Percentiles rank a stretch among this genome's conserved stretches.
Conservation (phyloP, 352 stramenopile genomes). For the Globisporangium acanthophoron region DNA sequence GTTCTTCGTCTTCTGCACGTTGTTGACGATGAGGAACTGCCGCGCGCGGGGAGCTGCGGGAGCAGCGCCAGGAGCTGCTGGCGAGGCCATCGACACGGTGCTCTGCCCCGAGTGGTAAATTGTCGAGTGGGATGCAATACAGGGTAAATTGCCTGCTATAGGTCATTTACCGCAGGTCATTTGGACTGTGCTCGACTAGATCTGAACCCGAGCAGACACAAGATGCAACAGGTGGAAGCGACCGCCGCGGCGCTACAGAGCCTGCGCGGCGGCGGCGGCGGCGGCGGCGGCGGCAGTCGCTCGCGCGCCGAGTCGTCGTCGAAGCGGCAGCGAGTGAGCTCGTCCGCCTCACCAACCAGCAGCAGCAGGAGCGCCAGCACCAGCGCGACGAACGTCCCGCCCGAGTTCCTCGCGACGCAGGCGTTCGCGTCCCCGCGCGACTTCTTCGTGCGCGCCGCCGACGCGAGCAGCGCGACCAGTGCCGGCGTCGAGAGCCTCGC, state of each 20-base stretch:
- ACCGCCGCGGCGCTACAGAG: conserved; percentile 4
- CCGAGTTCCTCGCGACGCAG: conserved; percentile 33
- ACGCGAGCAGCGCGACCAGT: background rate
- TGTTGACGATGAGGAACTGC: conserved; percentile 89
- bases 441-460: conserved; percentile 31
- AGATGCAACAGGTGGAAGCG: background rate
- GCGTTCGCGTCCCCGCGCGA: conserved; percentile 38
- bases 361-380: too few relatives aligned
- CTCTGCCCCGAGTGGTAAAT: too few relatives aligned
- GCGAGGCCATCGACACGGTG: background rate
- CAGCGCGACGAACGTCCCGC: conserved; percentile 27
- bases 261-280: background rate
- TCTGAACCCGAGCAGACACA: background rate
- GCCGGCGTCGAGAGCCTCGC: conserved; percentile 21
- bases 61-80: background rate
- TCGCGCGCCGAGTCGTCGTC: background rate
- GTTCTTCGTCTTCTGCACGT: conserved; percentile 91
- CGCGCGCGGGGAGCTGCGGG: background rate
- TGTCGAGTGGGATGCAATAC: too few relatives aligned
- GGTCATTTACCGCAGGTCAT: too few relatives aligned
- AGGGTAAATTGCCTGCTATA: too few relatives aligned
- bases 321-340: background rate
- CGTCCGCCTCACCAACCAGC: background rate
- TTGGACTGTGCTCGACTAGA: too few relatives aligned
- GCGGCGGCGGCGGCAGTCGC: background rate